phyloP scores from a whole-genome alignment of 208 protist species.

The Zelonia costaricensis region DNA sequence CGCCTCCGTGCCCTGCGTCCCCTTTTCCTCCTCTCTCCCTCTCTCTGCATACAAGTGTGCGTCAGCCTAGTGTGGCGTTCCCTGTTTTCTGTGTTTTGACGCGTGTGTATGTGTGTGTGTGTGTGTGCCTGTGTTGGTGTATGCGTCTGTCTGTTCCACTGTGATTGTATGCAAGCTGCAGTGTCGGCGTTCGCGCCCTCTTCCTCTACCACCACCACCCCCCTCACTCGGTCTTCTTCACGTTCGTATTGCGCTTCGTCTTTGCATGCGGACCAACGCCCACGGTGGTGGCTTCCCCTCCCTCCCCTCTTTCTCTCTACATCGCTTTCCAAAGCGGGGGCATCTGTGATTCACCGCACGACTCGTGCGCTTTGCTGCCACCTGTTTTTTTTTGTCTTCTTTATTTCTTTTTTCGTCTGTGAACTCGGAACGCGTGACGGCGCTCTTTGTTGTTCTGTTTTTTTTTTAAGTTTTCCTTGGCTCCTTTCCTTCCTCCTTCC shows the following conservation, averaged over 20 bases:
- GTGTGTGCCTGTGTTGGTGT: background rate
- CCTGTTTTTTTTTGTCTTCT: background rate
- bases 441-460: background rate
- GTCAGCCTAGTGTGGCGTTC: background rate
- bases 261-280: too few species aligned
- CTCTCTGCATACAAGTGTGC: background rate
- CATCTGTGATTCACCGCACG: too few species aligned
- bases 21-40: background rate
- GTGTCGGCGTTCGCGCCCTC: background rate
- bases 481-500: conserved; percentile 2
- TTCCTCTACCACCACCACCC: background rate
- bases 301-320: too few species aligned
- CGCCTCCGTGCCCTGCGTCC: too few species aligned
- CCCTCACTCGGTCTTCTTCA: too few species aligned
- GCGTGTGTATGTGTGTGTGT: background rate
- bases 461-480: conserved; percentile 2
- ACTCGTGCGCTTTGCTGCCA: background rate
- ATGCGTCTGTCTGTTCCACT: background rate
- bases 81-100: background rate
- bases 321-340: too few species aligned
- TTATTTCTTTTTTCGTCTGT: background rate
- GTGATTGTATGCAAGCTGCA: background rate
- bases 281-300: too few species aligned
- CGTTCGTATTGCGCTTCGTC: too few species aligned
- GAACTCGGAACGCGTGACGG: conserved; percentile 4